phyloP scores from a whole-genome alignment of 129 eudicot species.

The Oenanthe sinensis region DNA sequence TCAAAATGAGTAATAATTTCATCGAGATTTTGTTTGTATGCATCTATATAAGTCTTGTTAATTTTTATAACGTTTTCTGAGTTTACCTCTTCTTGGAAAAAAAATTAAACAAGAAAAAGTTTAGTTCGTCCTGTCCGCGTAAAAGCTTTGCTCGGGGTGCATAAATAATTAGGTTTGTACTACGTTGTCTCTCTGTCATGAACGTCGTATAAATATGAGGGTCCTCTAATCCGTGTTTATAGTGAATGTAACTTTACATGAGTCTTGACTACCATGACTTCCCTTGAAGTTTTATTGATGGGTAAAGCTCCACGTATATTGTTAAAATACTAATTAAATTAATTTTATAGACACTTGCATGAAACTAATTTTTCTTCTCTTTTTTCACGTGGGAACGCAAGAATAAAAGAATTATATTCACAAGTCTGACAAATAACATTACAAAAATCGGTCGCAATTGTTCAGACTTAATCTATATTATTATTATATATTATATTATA shows the following conservation, averaged over 20 bases:
- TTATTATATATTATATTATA: too few species aligned
- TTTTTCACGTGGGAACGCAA: too few species aligned
- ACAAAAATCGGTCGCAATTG: too few species aligned
- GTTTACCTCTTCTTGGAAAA: background rate
- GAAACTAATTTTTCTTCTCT: too few species aligned
- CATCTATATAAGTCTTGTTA: background rate
- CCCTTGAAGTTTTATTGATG: background rate
- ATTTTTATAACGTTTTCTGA: background rate
- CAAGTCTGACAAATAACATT: too few species aligned
- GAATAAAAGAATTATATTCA: too few species aligned
- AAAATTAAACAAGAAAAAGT: too few species aligned
- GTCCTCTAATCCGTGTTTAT: constrained; percentile 1
- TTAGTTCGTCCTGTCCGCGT: background rate
- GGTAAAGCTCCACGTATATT: too few species aligned
- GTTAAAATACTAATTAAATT: too few species aligned
- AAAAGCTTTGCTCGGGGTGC: background rate
- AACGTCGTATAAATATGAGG: background rate
- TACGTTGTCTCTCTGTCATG: background rate
- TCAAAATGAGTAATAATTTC: background rate
- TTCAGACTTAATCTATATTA: too few species aligned
- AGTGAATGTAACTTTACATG: background rate
- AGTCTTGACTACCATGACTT: background rate
- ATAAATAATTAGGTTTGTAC: background rate
- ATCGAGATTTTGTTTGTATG: background rate
- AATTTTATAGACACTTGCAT: too few species aligned